Percentiles rank a stretch among this genome's conserved stretches.
Conservation (phyloP, 805 yeast species). For the Kodamaea sagamina region DNA sequence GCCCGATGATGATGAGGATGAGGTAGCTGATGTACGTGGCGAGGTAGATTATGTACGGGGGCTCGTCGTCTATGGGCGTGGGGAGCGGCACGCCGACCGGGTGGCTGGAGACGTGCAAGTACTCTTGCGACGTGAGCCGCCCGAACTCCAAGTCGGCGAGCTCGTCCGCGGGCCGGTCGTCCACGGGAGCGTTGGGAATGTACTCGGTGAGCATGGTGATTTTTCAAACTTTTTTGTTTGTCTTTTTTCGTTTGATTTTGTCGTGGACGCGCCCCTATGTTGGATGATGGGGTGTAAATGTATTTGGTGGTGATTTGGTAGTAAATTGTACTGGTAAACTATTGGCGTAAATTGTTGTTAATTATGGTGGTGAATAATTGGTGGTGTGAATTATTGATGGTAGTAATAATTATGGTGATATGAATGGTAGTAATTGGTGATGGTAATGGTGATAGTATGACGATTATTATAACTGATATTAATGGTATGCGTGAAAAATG, state of each 20-base stretch:
- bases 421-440: no score
- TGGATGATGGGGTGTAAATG: not conserved
- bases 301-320: no score
- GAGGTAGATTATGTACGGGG: constrained; percentile 76
- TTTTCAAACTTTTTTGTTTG: constrained; percentile 4
- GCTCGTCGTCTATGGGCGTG: constrained; percentile 75
- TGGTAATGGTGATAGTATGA: no score
- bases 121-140: constrained; percentile 59
- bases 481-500: no score
- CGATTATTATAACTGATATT: no score
- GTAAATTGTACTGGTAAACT: no score
- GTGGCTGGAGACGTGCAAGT: constrained; percentile 61
- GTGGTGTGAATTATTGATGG: no score
- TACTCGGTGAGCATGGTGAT: constrained; percentile 10
- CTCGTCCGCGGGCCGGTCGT: constrained; percentile 32
- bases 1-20: constrained; percentile 84
- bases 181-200: constrained; percentile 44
- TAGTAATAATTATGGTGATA: no score
- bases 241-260: constrained; percentile 3
- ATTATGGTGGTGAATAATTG: no score
- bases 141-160: constrained; percentile 71
- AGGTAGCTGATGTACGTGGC: constrained; percentile 86
- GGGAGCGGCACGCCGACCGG: constrained; percentile 59
- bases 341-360: no score
- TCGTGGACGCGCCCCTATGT: constrained; percentile 4